Conservation (phyloP, 768 basidiomycete species). For the Trametopsis cervina region DNA sequence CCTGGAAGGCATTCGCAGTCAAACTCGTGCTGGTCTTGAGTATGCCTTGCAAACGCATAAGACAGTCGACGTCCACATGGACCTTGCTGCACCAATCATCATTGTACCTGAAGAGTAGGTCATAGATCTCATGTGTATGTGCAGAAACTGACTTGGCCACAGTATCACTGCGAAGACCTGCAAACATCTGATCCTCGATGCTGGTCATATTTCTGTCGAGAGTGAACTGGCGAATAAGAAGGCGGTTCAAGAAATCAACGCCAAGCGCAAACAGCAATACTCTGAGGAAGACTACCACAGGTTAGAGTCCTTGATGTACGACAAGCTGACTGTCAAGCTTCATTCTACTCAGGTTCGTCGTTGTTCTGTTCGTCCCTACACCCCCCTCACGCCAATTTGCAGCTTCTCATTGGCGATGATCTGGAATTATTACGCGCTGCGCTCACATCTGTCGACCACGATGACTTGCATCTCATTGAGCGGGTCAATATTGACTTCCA, state of each 20-base stretch:
- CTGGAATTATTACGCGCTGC: constrained; percentile 78
- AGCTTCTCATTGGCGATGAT: constrained; percentile 89
- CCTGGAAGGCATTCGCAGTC: constrained; percentile 86
- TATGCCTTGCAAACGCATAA: constrained; percentile 90
- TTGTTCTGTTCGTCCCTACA: neutral
- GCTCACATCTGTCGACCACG: constrained; percentile 46
- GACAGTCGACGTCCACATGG: constrained; percentile 93
- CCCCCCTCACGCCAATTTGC: constrained; percentile 7
- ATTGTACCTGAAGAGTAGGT: constrained; percentile 89
- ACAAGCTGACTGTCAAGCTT: constrained; percentile 75
- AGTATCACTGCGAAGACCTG: constrained; percentile 74
- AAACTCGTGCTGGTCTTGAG: constrained; percentile 91
- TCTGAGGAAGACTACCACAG: constrained; percentile 79
- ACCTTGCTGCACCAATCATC: constrained; percentile 95
- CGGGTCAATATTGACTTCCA: constrained; percentile 85
- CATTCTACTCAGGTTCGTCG: constrained; percentile 81
- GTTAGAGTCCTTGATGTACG: constrained; percentile 93
- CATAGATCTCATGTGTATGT: neutral
- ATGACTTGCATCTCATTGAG: constrained; percentile 83
- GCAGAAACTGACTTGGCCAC: constrained; percentile 2
- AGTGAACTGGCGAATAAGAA: constrained; percentile 85
- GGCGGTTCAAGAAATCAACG: constrained; percentile 66
- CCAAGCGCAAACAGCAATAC: constrained; percentile 81
- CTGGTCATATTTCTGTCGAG: constrained; percentile 92
- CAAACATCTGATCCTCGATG: constrained; percentile 88